A percentile compares a stretch with the other conserved stretches of the same genome.
Evolutionary conservation across 1,284 basidiomycete genomes (phyloP).

Genomic region (Rhizoctonia solani): DNA sequence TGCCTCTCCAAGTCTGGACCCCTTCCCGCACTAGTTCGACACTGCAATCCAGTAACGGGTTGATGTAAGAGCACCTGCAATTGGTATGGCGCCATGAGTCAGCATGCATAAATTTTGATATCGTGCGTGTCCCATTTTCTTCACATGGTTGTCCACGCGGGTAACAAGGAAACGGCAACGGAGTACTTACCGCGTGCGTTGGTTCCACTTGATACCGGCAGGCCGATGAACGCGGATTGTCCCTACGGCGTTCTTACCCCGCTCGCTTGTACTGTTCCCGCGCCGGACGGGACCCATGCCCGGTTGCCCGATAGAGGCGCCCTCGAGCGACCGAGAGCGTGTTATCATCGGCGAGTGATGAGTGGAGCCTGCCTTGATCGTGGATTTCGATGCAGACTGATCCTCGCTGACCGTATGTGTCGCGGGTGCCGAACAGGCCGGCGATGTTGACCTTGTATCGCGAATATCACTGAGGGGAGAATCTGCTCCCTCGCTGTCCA

Average conservation of each 20-base stretch:
- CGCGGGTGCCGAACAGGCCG: slow-evolving; percentile 14
- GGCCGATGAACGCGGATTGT: slow-evolving; percentile 28
- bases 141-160: neutral
- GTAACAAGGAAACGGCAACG: neutral
- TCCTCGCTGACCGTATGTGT: neutral
- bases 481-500: slow-evolving; percentile 28
- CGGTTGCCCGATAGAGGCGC: slow-evolving; percentile 10
- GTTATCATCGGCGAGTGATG: neutral
- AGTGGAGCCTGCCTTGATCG: neutral
- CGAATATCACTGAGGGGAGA: slow-evolving; percentile 27
- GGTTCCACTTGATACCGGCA: slow-evolving; percentile 32
- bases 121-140: neutral
- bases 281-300: slow-evolving; percentile 30
- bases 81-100: slow-evolving; percentile 13
- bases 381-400: neutral
- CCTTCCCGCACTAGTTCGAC: slow-evolving; percentile 31
- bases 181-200: slow-evolving; percentile 22
- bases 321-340: slow-evolving; percentile 22
- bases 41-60: slow-evolving; percentile 30
- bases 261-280: slow-evolving; percentile 29
- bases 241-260: slow-evolving; percentile 30
- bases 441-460: neutral
- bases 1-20: slow-evolving; percentile 28
- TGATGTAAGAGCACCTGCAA: slow-evolving; percentile 34
- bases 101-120: slow-evolving; percentile 1